These are phyloP conservation scores for Hypomontagnella monticulosa DNA, from an alignment of 495 filamentous ascomycete genomes.

Conservation along the genomic window DNA sequence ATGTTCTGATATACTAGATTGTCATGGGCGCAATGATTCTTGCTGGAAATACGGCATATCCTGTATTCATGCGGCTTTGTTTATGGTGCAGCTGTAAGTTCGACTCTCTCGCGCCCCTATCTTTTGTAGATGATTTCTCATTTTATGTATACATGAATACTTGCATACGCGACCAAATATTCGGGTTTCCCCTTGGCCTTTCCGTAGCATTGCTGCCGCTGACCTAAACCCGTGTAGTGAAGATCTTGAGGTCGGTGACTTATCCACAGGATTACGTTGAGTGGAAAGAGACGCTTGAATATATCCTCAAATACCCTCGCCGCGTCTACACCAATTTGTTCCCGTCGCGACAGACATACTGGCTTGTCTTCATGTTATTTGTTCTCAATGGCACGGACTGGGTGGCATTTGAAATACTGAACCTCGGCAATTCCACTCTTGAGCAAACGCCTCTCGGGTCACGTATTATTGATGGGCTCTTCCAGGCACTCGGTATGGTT, in stretches of 20 bases:
- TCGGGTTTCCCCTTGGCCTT: neutral
- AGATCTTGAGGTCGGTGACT: constrained; percentile 42
- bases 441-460: constrained; percentile 63
- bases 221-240: constrained; percentile 24
- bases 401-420: constrained; percentile 80
- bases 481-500: constrained; percentile 72
- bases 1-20: too few species aligned
- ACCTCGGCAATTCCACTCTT: constrained; percentile 75
- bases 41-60: constrained; percentile 83
- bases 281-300: constrained; percentile 73
- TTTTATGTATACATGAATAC: neutral
- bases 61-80: constrained; percentile 80
- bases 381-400: constrained; percentile 83
- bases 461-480: constrained; percentile 79
- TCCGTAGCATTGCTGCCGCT: neutral
- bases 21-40: constrained; percentile 82
- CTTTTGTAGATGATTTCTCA: neutral
- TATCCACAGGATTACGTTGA: constrained; percentile 43
- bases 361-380: constrained; percentile 76
- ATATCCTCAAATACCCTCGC: constrained; percentile 82
- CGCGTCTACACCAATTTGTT: constrained; percentile 88
- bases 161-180: too few species aligned
- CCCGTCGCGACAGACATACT: constrained; percentile 80
- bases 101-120: constrained; percentile 31
- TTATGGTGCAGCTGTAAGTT: constrained; percentile 67